A percentile compares a stretch with the other conserved stretches of the same genome.
These are phyloP conservation scores for Apiotrichum gracile DNA, from an alignment of 1,284 basidiomycete genomes.

Conservation along the genomic window DNA sequence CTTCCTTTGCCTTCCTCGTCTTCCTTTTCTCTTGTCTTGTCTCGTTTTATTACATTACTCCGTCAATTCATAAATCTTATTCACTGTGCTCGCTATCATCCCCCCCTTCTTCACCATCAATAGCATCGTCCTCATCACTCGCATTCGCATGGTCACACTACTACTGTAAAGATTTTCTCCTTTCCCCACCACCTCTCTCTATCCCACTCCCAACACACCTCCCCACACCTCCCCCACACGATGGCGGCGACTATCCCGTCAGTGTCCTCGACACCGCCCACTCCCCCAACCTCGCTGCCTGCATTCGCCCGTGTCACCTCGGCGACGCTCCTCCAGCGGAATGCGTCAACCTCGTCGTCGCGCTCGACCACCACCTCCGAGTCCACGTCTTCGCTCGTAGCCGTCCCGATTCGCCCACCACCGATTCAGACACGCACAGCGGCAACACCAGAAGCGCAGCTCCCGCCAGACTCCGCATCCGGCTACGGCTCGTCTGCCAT, in stretches of 20 bases:
- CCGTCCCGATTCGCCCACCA: slow-evolving; percentile 44
- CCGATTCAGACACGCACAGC: slow-evolving; percentile 43
- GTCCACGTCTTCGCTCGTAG: slow-evolving; percentile 39
- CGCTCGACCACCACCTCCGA: slow-evolving; percentile 36
- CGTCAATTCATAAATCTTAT: no score
- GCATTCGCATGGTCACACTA: no score
- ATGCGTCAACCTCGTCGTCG: slow-evolving; percentile 38
- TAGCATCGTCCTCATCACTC: no score
- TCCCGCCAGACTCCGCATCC: slow-evolving; percentile 8
- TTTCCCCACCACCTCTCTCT: background rate
- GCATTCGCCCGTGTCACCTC: slow-evolving; percentile 15
- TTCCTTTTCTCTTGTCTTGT: no score
- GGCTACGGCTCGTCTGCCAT: slow-evolving; percentile 4
- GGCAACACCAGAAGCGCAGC: slow-evolving; percentile 30
- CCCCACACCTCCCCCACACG: no score
- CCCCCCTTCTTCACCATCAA: no score
- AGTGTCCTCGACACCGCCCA: slow-evolving; percentile 11
- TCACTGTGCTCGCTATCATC: no score
- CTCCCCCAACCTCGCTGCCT: slow-evolving; percentile 10
- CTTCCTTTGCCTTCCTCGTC: no score
- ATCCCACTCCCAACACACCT: background rate
- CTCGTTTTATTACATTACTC: no score
- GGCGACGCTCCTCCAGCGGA: slow-evolving; percentile 24
- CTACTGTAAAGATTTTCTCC: no score
- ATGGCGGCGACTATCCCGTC: slow-evolving; percentile 9